Evolutionary conservation across 2,329 filamentous ascomycete species (phyloP).

Genomic region (Gnomoniopsis sp.): DNA sequence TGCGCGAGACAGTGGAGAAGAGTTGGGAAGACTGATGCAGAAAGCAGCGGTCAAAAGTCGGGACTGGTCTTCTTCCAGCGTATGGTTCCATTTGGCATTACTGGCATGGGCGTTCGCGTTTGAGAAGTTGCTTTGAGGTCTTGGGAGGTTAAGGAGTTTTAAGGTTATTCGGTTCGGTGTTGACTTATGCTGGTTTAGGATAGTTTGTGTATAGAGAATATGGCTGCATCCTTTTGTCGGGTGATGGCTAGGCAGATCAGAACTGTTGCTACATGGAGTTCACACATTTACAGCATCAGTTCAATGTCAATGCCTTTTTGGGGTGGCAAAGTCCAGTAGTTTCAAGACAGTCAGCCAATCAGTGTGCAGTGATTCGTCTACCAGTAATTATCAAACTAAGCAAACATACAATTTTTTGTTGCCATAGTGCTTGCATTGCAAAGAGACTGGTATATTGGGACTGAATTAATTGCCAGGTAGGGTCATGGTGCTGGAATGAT

Average conservation of each 20-base stretch:
- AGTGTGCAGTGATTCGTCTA: no score
- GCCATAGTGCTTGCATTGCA: background rate
- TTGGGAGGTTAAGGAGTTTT: slow-evolving; percentile 3
- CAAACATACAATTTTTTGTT: no score
- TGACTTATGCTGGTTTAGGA: background rate
- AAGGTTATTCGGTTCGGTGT: background rate
- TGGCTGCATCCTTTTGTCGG: background rate
- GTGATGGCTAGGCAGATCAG: background rate
- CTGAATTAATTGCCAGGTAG: background rate
- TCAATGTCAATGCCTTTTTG: background rate
- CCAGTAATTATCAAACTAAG: no score
- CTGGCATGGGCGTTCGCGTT: background rate
- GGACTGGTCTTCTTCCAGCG: background rate
- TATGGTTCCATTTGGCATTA: background rate
- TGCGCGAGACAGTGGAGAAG: slow-evolving; percentile 96
- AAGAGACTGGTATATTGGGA: background rate
- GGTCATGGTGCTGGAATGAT: background rate
- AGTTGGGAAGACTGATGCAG: slow-evolving; percentile 83
- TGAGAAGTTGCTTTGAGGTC: background rate
- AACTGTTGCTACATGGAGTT: background rate
- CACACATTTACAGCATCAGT: background rate
- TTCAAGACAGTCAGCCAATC: no score
- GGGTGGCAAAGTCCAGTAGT: background rate
- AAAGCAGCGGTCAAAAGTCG: background rate
- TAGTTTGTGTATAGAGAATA: background rate